Evolutionary conservation across 441 rosid species (phyloP), one percentile per base, ranked within the genome.

Genomic region (Gossypium trilobum): DNA sequence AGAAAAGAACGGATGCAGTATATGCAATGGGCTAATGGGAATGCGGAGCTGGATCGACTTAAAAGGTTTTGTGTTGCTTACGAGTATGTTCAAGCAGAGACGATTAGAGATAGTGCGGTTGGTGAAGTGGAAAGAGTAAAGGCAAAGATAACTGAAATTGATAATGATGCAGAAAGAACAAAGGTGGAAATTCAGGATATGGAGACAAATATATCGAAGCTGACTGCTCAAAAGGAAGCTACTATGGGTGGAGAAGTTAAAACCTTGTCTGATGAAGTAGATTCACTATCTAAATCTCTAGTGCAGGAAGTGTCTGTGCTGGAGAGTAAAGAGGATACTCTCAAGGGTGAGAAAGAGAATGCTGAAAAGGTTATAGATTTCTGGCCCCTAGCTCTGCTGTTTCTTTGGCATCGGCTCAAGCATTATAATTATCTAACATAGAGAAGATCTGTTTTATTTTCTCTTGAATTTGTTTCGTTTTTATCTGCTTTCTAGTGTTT

Each of bases 1-100:
- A 92, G 97, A 86, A 95, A 86, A 83, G 97, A 95, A 74, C 79
- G 90, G 64, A 82, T 84, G 74, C 98, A 92, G 17, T 95, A 95
- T 75, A 91, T 95, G 98, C 98, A 91, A 71, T 95, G 99, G 99
- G 89, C 99, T 77, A 91, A 88, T 51, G 95, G 95, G 19, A 95
- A 84, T 76, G 87, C 96, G 5, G 97, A 92, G 62, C 77, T 95
- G 11, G 99, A 95, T 76, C 82, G 96, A 39, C 87, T 95, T 2
- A 95, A 83, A 78, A 87, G 98, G 83, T 95, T 92, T 74, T 95
- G 94, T 79, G 77, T 91, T 67, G 98, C 96, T 6, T 91, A 87
- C 82, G 99, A 91, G 16, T 95, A 84, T 73, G 87, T 90, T 75
- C 93, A 90, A 77, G 98, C 96, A 6, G 97, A 89, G 90, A 91